Conservation (phyloP, 495 filamentous ascomycete genomes). For the Barbatosphaeria neglecta region DNA sequence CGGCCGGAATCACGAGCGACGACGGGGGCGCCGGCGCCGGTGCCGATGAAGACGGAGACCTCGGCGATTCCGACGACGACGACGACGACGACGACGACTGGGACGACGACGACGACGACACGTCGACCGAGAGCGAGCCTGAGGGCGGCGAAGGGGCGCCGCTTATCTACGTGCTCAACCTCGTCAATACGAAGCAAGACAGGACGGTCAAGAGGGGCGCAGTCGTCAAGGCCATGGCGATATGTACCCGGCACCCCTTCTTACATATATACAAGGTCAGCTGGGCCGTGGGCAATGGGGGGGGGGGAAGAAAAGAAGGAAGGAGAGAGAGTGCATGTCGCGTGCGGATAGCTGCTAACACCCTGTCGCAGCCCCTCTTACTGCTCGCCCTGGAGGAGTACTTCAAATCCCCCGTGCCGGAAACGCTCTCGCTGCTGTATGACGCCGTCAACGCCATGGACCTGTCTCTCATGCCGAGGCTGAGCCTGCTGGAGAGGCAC, state of each 20-base stretch:
- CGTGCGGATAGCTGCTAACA: slow-evolving; percentile 21
- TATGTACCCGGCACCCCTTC: slow-evolving; percentile 97
- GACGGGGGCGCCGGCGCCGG: no score
- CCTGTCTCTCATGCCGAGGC: slow-evolving; percentile 79
- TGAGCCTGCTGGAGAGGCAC: slow-evolving; percentile 71
- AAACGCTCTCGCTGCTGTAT: slow-evolving; percentile 83
- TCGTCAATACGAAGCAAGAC: slow-evolving; percentile 97
- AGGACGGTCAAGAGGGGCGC: slow-evolving; percentile 84
- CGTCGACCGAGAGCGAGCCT: slow-evolving; percentile 45
- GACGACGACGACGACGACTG: slow-evolving; percentile 38
- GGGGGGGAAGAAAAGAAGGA: no score
- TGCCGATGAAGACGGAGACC: slow-evolving; percentile 34
- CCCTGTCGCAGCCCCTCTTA: slow-evolving; percentile 57
- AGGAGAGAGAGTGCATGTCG: no score
- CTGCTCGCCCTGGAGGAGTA: slow-evolving; percentile 95
- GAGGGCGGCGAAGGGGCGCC: slow-evolving; percentile 68
- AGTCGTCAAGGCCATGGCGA: slow-evolving; percentile 98
- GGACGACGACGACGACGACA: slow-evolving; percentile 48
- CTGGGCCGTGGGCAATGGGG: no score
- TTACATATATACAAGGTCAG: slow-evolving; percentile 93
- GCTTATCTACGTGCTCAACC: slow-evolving; percentile 93
- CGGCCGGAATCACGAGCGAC: slow-evolving; percentile 42
- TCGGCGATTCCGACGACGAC: slow-evolving; percentile 26
- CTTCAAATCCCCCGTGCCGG: slow-evolving; percentile 81
- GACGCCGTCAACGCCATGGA: slow-evolving; percentile 94